Conservation (phyloP, 139 green algal species). For the Chlamydomonas sphaeroides region DNA sequence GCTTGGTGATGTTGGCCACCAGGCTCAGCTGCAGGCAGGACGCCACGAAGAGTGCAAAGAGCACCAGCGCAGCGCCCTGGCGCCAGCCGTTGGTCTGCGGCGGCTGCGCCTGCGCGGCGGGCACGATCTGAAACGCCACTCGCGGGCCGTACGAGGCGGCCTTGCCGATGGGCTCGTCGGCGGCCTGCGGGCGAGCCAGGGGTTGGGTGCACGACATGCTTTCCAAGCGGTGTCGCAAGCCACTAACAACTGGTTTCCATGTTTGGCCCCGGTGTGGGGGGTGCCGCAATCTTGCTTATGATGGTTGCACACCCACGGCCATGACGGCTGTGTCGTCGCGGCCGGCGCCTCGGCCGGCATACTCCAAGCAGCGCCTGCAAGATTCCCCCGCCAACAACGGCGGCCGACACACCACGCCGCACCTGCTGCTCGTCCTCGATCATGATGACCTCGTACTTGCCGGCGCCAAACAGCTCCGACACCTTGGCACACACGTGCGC, state of each 20-base stretch:
- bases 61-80: slow-evolving; percentile 63
- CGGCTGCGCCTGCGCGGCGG: slow-evolving; percentile 64
- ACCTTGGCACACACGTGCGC: slow-evolving; percentile 45
- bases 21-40: slow-evolving; percentile 80
- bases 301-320: no score
- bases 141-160: slow-evolving; percentile 40
- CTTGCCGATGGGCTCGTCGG: slow-evolving; percentile 31
- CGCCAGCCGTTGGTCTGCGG: slow-evolving; percentile 72
- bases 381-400: no score
- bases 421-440: slow-evolving; percentile 76
- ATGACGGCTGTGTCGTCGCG: no score
- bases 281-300: no score
- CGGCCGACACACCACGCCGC: no score
- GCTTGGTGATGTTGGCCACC: slow-evolving; percentile 78
- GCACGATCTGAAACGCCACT: slow-evolving; percentile 81
- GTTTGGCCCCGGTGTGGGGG: no score
- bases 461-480: slow-evolving; percentile 55
- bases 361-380: no score
- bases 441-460: slow-evolving; percentile 89
- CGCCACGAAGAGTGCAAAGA: slow-evolving; percentile 78
- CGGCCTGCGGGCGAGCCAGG: no score
- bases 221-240: no score
- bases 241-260: no score
- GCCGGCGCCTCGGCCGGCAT: no score
- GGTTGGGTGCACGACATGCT: no score